A percentile compares a stretch with the other conserved stretches of the same genome.
phyloP scores from a whole-genome alignment of 495 filamentous ascomycete species.

The Sporormia fimetaria region DNA sequence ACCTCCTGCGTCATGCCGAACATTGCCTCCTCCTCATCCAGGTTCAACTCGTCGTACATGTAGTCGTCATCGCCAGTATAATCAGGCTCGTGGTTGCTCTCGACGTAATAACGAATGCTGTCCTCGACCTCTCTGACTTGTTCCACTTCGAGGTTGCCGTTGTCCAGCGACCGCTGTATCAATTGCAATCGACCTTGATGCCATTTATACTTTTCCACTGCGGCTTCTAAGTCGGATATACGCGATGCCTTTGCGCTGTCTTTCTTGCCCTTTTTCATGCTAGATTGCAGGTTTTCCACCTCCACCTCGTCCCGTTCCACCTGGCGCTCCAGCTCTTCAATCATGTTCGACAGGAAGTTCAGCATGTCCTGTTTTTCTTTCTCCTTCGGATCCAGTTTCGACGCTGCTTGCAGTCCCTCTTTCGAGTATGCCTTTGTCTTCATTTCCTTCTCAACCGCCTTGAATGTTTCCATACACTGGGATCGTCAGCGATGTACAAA shows the following conservation, averaged over 20 bases:
- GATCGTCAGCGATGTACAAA: constrained; percentile 15
- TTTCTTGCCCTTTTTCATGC: constrained; percentile 87
- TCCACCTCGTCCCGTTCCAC: constrained; percentile 90
- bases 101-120: constrained; percentile 86
- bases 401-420: constrained; percentile 80
- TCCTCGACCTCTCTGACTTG: constrained; percentile 82
- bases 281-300: constrained; percentile 71
- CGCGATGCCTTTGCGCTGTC: constrained; percentile 72
- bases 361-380: constrained; percentile 77
- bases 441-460: constrained; percentile 99
- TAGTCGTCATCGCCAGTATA: constrained; percentile 84
- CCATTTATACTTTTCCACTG: constrained; percentile 91
- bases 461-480: constrained; percentile 98
- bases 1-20: constrained; percentile 74
- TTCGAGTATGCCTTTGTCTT: constrained; percentile 99
- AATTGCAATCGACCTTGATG: constrained; percentile 88
- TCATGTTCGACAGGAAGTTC: constrained; percentile 74
- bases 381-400: constrained; percentile 89
- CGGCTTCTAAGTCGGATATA: constrained; percentile 68
- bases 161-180: constrained; percentile 78
- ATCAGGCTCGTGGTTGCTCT: constrained; percentile 76
- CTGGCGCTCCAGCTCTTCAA: constrained; percentile 87
- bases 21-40: constrained; percentile 75
- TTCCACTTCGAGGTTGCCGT: constrained; percentile 75
- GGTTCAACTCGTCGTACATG: constrained; percentile 91